Conservation (phyloP, 805 yeast species). For the Kluyveromyces aestuarii region DNA sequence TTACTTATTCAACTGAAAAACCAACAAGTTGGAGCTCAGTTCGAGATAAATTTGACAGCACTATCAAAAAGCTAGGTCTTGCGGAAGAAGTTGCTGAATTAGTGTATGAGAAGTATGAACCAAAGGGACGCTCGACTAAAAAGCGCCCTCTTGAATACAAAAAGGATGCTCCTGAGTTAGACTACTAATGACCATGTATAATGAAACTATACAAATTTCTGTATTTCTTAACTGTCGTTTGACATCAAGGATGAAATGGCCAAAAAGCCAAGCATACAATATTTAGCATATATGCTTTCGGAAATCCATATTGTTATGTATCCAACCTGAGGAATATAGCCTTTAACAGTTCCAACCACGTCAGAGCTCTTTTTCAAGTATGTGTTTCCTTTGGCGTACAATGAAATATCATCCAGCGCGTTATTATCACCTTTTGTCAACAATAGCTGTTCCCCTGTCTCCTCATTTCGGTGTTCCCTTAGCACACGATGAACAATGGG, state of each 20-base stretch:
- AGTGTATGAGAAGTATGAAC: constrained; percentile 29
- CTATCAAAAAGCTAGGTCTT: constrained; percentile 30
- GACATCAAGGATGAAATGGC: constrained; percentile 60
- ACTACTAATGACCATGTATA: not conserved
- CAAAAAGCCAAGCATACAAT: constrained; percentile 63
- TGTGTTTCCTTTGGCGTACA: constrained; percentile 66
- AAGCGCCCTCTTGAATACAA: not conserved
- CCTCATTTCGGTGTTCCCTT: constrained; percentile 55
- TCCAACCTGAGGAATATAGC: constrained; percentile 82
- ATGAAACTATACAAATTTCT: not conserved
- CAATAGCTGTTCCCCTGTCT: constrained; percentile 47
- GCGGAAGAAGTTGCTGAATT: constrained; percentile 22
- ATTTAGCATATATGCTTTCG: constrained; percentile 78
- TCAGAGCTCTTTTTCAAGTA: constrained; percentile 73
- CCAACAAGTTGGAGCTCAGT: constrained; percentile 32
- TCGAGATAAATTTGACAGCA: constrained; percentile 19
- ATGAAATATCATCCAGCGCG: constrained; percentile 79
- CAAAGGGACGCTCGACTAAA: not conserved
- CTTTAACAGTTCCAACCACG: constrained; percentile 86
- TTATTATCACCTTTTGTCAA: constrained; percentile 96
- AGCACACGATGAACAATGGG: constrained; percentile 97
- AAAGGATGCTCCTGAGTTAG: not conserved
- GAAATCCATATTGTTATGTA: constrained; percentile 86
- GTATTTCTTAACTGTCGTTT: constrained; percentile 33
- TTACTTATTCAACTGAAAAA: constrained; percentile 14